These are phyloP conservation scores for Microbotryomycetes sp. DNA, from an alignment of 1,284 basidiomycete species.

Conservation along the genomic window DNA sequence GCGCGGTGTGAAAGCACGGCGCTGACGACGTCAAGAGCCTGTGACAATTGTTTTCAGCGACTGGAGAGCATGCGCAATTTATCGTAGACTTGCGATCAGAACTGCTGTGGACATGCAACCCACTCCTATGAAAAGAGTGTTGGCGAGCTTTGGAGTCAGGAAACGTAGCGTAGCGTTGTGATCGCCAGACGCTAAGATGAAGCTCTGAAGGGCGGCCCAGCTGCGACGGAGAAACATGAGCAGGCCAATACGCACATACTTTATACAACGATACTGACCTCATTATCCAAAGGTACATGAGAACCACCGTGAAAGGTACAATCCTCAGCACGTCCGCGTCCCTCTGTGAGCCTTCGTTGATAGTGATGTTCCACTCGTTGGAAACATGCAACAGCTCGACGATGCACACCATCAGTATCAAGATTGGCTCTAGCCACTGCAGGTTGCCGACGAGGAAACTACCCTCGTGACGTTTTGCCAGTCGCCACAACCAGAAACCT, in stretches of 20 bases:
- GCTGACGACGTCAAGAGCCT: not conserved
- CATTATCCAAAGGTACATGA: not conserved
- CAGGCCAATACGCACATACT: not conserved
- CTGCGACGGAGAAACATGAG: not conserved
- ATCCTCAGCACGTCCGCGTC: not conserved
- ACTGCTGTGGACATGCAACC: not conserved
- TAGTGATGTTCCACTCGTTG: not conserved
- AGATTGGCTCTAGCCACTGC: conserved; percentile 3
- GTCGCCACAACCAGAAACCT: not conserved
- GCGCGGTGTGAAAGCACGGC: not conserved
- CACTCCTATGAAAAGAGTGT: not conserved
- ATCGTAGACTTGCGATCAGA: not conserved
- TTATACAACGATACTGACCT: not conserved
- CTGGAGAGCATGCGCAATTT: not conserved
- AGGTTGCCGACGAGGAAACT: conserved; percentile 10
- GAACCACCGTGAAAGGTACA: not conserved
- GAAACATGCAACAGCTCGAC: not conserved
- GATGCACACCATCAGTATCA: not conserved
- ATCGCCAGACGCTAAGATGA: conserved; percentile 2
- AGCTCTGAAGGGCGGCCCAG: conserved; percentile 8
- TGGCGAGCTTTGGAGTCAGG: not conserved
- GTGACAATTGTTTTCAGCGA: not conserved
- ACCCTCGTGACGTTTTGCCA: not conserved
- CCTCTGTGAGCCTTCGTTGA: not conserved
- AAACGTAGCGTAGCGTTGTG: not conserved